Percentiles rank a stretch among this genome's conserved stretches.
Evolutionary conservation across 495 filamentous ascomycete genomes (phyloP).

Genomic region (Penicillium pulvis): DNA sequence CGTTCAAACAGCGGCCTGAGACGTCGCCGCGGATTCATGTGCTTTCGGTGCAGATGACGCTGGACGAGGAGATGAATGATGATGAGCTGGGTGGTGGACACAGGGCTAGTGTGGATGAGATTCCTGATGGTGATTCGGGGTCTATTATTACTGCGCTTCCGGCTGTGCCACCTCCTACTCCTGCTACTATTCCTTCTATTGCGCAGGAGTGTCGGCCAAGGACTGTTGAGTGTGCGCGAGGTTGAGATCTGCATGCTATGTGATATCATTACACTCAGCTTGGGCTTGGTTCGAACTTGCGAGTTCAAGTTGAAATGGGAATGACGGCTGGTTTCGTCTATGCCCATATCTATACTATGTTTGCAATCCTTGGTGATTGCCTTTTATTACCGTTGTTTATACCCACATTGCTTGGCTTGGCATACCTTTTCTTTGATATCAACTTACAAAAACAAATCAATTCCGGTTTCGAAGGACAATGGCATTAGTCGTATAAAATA

Average conservation of each 20-base stretch:
- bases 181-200: constrained; percentile 13
- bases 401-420: not conserved
- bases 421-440: not conserved
- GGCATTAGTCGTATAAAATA: constrained; percentile 6
- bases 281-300: not conserved
- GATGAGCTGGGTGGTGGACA: not conserved
- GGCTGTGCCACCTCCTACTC: constrained; percentile 26
- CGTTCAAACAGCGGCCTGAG: constrained; percentile 34
- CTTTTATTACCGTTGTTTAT: not conserved
- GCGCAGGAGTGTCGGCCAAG: constrained; percentile 15
- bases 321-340: constrained; percentile 4
- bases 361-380: not conserved
- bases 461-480: constrained; percentile 1
- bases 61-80: constrained; percentile 28
- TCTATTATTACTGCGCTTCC: constrained; percentile 46
- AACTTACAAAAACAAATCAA: not conserved
- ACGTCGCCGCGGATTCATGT: constrained; percentile 39
- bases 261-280: not conserved
- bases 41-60: constrained; percentile 31
- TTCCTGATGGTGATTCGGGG: constrained; percentile 21
- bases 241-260: not conserved
- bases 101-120: not conserved
- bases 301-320: not conserved
- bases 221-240: constrained; percentile 19
- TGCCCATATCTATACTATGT: not conserved